phyloP scores from a whole-genome alignment of 1,139 yeast species.

The Geotrichum restrictum region DNA sequence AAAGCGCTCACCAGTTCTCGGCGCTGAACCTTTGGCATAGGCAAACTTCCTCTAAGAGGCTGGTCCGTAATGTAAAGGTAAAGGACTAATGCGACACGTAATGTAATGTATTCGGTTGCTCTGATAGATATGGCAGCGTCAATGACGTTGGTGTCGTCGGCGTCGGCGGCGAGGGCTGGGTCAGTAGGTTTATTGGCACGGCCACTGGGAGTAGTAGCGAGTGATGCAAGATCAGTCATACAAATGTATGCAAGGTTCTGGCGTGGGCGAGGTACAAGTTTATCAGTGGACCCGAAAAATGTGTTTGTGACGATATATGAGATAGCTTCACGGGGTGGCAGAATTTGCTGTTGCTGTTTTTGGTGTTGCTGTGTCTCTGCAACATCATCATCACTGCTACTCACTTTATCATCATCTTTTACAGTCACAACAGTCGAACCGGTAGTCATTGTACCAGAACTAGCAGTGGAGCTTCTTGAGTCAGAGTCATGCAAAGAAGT shows the following conservation, averaged over 20 bases:
- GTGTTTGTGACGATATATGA: conserved; percentile 15
- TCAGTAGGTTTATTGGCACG: too few relatives aligned
- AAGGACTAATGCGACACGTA: conserved; percentile 51
- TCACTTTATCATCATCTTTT: too few relatives aligned
- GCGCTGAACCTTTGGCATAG: conserved; percentile 52
- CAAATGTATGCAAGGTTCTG: conserved; percentile 47
- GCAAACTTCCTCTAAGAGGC: conserved; percentile 49
- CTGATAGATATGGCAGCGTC: conserved; percentile 19
- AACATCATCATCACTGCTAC: too few relatives aligned
- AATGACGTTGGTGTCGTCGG: conserved; percentile 1
- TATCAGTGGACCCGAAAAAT: conserved; percentile 50
- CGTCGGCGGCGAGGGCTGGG: background rate
- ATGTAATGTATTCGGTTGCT: conserved; percentile 43
- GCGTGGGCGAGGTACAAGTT: conserved; percentile 40
- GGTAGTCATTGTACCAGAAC: too few relatives aligned
- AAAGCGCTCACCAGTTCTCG: conserved; percentile 43
- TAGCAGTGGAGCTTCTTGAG: too few relatives aligned
- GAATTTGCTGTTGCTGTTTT: background rate
- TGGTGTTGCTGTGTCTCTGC: background rate
- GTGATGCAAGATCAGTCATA: conserved; percentile 43
- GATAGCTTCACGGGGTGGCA: conserved; percentile 10
- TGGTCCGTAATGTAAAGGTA: conserved; percentile 52
- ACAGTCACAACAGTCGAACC: too few relatives aligned
- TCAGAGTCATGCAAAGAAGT: background rate
- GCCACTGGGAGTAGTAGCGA: conserved; percentile 16